These are phyloP conservation scores for Lotmaria passim DNA, from an alignment of 208 protist species.

Conservation along the genomic window DNA sequence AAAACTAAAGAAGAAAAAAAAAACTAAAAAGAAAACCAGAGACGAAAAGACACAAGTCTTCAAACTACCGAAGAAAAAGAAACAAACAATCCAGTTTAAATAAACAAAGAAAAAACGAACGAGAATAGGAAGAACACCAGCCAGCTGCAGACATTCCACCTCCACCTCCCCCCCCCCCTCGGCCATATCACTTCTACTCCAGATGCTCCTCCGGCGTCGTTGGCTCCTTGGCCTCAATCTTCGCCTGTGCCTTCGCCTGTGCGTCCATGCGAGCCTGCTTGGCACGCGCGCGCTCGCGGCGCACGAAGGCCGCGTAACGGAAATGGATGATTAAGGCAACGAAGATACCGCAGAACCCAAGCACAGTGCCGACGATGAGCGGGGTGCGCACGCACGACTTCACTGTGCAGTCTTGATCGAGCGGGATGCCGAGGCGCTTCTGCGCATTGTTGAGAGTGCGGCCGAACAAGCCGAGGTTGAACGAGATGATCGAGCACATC, in stretches of 20 bases:
- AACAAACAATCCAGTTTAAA: background rate
- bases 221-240: background rate
- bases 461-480: conserved; percentile 73
- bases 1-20: conserved; percentile 4
- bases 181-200: background rate
- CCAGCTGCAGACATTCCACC: too few relatives aligned
- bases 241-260: too few relatives aligned
- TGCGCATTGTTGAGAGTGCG: conserved; percentile 47
- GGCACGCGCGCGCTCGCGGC: conserved; percentile 21
- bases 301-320: conserved; percentile 64
- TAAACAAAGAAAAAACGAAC: conserved; percentile 1
- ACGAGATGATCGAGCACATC: conserved; percentile 57
- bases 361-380: conserved; percentile 51
- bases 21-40: background rate
- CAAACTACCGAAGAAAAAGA: too few relatives aligned
- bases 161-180: too few relatives aligned
- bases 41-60: too few relatives aligned
- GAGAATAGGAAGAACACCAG: too few relatives aligned
- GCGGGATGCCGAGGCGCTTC: conserved; percentile 27
- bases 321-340: conserved; percentile 52
- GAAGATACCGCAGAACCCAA: conserved; percentile 39
- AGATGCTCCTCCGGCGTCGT: background rate
- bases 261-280: background rate
- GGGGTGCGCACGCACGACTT: conserved; percentile 48
- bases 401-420: conserved; percentile 44